Evolutionary conservation across 345 rosid genomes (phyloP), one percentile per base, ranked within the genome.

Genomic region (Syzygium oleosum): DNA sequence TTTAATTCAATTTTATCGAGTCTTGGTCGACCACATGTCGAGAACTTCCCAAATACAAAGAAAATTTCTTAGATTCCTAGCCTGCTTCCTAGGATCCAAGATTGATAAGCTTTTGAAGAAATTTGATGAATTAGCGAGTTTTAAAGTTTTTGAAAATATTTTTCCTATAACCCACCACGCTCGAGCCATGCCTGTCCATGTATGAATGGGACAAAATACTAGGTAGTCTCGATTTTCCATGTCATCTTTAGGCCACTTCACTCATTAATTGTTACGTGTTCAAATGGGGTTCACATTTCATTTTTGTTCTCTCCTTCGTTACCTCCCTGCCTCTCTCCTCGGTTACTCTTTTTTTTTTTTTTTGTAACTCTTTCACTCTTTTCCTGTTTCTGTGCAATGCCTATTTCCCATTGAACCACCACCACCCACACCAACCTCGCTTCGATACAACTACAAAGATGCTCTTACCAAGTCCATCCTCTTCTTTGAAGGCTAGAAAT

Each of bases 171-270:
- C 19, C 22, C 41, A 15, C 31, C 41, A 65, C 5, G 15, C 78
- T 29, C 16, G 78, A 65, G 41, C 78, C 38, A 31, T 65, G 78
- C 43, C 22, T 16, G 14, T 15, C 41, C 78, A 31, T 7, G 22
- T 31, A 31, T 34, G 78, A 65, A 65, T 65, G 41, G 41, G 78
- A 31, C 22, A 61, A 27, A 61, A 61, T 61, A 61, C 13, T 61
- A 0, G 34, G 17, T n/a, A 29, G 12, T n/a, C 27, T 2, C 14
- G 34, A n/a, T 61, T n/a, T 3, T 13, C 73, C 27, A 61, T 13
- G 31, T 61, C 34, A 12, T 52, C 17, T 4, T 52, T 59, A 2
- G 0, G 65, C 15, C 0, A 25, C 65, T 25, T 29, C 29, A 12
- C 68, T 59, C 31, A 2, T 5, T 59, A 5, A 59, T 59, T 11